Evolutionary conservation across 441 rosid genomes (phyloP), one percentile per base, ranked within the genome.

Genomic region (Monsonia emarginata): DNA sequence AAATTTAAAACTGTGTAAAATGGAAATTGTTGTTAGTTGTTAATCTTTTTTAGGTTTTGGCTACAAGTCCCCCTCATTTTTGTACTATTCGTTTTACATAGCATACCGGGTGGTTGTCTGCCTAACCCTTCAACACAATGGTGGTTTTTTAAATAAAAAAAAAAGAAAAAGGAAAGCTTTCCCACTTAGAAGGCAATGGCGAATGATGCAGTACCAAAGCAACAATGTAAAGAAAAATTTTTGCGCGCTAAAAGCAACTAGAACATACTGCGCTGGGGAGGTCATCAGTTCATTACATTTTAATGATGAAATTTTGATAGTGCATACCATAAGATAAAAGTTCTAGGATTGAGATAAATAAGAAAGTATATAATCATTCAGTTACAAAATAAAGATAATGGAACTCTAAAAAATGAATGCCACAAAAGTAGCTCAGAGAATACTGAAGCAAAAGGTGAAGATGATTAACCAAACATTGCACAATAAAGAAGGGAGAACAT

Each of bases 401-500:
- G 5, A 46, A 44, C 18, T 16, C 19, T 5, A 7, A 18, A 10
- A 46, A 46, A 46, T 9, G 26, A 31, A 31, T 31, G 36, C 34
- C 34, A 31, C 6, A 4, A 31, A 2, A 36, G 8, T 36, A 36
- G 14, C 42, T 36, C 11, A 7, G 1, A 28, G 32, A 28, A 28
- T 28, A 28, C 32, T 28, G 32, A 1, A 28, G 32, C 2, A 5
- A 28, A 28, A 28, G 32, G 32, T 28, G 5, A 28, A 28, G 14
- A n/a, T 38, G 10, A 38, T 38, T 38, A 38, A 56, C 16, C 31
- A 57, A 52, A 27, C 21, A 58, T 27, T 58, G 62, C n/a, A 58
- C 18, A 14, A 27, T 36, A 58, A 58, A 26, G 36, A 61, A 50
- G 48, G 59, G 65, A 30, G 59, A 31, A 63, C 30, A 50, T 46